These are phyloP conservation scores for Apocynum venetum DNA, from an alignment of 257 asterid genomes.

Conservation along the genomic window DNA sequence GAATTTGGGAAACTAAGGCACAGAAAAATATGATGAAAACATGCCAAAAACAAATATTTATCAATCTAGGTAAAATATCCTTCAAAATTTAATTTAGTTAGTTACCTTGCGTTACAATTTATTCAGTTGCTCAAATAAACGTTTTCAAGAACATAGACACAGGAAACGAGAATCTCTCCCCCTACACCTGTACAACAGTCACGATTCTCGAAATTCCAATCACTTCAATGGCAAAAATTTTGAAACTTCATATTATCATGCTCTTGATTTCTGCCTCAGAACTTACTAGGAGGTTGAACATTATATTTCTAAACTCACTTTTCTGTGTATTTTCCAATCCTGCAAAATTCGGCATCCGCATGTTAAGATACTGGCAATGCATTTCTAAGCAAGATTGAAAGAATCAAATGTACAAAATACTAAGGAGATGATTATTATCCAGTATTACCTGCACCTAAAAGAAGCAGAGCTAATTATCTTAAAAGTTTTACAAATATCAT, in stretches of 20 bases:
- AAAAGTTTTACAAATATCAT: no score
- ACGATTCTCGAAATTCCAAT: background rate
- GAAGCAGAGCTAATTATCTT: no score
- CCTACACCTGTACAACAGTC: background rate
- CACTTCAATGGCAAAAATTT: background rate
- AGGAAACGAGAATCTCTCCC: slow-evolving; percentile 4
- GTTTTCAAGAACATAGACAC: background rate
- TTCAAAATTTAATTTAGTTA: background rate
- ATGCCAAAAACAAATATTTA: background rate
- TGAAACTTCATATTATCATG: background rate
- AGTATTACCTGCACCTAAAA: no score
- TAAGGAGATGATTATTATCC: no score
- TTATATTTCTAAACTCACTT: background rate
- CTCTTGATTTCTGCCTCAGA: slow-evolving; percentile 5
- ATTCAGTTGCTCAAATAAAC: background rate
- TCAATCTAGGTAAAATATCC: background rate
- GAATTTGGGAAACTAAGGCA: background rate
- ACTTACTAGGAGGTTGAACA: background rate
- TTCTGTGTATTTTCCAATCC: background rate
- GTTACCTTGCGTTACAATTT: background rate
- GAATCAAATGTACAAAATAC: background rate
- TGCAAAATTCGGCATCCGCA: slow-evolving; percentile 8
- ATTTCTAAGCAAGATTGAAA: background rate
- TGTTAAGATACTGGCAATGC: no score
- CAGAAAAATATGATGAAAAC: background rate